Base-by-base conservation (phyloP, 73 alveolate genomes). In the Paramecium sexaurelia region DNA sequence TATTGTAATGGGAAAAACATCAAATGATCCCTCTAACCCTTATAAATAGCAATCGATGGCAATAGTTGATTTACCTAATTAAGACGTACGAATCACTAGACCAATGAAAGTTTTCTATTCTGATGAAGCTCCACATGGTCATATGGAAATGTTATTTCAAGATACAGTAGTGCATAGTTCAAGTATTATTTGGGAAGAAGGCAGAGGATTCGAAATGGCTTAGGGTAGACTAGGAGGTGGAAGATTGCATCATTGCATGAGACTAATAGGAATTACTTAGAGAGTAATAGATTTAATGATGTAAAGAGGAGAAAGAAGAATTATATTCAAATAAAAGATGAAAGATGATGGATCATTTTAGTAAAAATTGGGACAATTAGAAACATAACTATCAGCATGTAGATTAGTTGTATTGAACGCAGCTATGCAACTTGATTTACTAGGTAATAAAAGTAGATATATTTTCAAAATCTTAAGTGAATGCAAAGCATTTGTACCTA, bases 211-310 rank as follows among this genome's bases (percentile, higher is more conserved):
- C 75, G 95, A 94, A 83, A 94, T 94, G 55, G 96, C 97, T 9
- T 92, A 94, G 39, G 96, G 97, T 15, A 87, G 97, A 43, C 47
- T 94, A 32, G 97, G 97, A 10, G 96, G 96, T 19, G 96, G 97
- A 9, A 94, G 97, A 67, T 92, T 94, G 33, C 97, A 94, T 41
- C 97, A 94, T 73, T 94, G 97, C 67, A 94, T 94, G 97, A 92
- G 97, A 67, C 68, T 94, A 19, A 85, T 94, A 22, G 97, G 97
- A 33, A 55, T 92, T 0, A 88, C 92, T 9, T 84, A 94, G 68
- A 93, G 94, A 84, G 95, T 78, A n/a, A 39, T 55, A 37, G 95
- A 73, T 57, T 13, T 82, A 11, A 88, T 88, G 94, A 68, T 75
- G 55, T 32, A 88, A 26, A 88, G 94, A 71, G 94, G 73, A 22